phyloP scores from a whole-genome alignment of 1,284 basidiomycete species.

The Tylopilus sp. region DNA sequence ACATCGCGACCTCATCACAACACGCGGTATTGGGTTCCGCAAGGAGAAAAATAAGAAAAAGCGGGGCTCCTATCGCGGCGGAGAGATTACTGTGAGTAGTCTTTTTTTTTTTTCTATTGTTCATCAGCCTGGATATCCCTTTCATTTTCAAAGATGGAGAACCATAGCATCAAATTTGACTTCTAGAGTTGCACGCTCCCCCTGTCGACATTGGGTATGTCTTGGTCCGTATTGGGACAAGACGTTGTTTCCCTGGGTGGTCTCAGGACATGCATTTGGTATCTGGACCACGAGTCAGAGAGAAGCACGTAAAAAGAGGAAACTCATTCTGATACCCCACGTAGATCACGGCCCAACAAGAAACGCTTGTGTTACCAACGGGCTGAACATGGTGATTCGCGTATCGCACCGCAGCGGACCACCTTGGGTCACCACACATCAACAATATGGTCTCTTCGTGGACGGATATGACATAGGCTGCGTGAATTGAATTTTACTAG shows the following conservation, averaged over 20 bases:
- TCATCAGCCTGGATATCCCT: constrained; percentile 5
- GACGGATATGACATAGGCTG: not conserved
- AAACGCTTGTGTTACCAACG: not conserved
- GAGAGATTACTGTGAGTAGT: constrained; percentile 79
- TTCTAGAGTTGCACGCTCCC: constrained; percentile 28
- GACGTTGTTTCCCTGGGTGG: not conserved
- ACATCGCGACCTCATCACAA: constrained; percentile 85
- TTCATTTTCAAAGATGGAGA: constrained; percentile 55
- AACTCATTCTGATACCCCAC: not conserved
- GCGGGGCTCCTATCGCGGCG: constrained; percentile 86
- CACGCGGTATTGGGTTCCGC: constrained; percentile 90
- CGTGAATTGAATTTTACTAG: not conserved
- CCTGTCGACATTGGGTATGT: not conserved
- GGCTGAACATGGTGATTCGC: not conserved
- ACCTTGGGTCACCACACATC: not conserved
- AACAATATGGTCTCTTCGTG: not conserved
- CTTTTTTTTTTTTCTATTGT: constrained; percentile 4
- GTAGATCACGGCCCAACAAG: not conserved
- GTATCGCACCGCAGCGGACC: no score
- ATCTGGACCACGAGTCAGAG: not conserved
- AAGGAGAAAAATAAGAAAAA: constrained; percentile 99
- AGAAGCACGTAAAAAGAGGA: not conserved
- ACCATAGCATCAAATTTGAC: constrained; percentile 82
- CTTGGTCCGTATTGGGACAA: not conserved
- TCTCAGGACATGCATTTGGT: not conserved